Conservation (phyloP, 371 early-diverging fungal species). For the Fennellomyces sp. region DNA sequence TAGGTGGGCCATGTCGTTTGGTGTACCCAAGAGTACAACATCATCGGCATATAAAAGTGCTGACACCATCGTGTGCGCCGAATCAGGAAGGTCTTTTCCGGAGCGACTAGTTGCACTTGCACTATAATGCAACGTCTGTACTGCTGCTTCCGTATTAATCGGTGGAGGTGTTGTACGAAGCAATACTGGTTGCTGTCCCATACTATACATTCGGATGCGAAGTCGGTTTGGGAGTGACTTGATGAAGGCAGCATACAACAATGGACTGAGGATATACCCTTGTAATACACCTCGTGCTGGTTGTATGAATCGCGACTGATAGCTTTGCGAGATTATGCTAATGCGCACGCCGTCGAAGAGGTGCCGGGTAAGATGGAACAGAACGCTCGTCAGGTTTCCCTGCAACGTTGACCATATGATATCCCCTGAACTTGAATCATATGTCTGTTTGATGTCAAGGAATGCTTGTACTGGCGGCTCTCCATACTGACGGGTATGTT, state of each 20-base stretch:
- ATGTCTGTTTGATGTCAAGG: too few relatives aligned
- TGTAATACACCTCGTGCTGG: slow-evolving; percentile 23
- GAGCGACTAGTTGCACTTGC: too few relatives aligned
- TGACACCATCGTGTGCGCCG: too few relatives aligned
- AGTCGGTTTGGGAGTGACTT: slow-evolving; percentile 9
- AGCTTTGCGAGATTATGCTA: not conserved
- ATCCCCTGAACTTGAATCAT: too few relatives aligned
- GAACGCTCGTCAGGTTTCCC: not conserved
- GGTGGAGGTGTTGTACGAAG: not conserved
- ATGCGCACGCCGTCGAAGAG: not conserved
- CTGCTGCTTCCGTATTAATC: too few relatives aligned
- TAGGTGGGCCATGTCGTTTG: not conserved
- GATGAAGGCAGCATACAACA: slow-evolving; percentile 20
- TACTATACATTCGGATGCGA: too few relatives aligned
- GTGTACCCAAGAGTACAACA: slow-evolving; percentile 13
- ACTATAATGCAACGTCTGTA: too few relatives aligned
- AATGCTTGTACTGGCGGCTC: too few relatives aligned
- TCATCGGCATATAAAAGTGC: slow-evolving; percentile 21
- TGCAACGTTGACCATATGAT: too few relatives aligned
- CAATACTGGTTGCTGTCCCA: too few relatives aligned
- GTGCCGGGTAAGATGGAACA: not conserved
- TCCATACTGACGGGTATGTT: too few relatives aligned
- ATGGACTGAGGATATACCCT: slow-evolving; percentile 25
- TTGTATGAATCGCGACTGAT: slow-evolving; percentile 6
- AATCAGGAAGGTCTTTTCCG: too few relatives aligned